A percentile compares a stretch with the other conserved stretches of the same genome.
Conservation (phyloP, 257 asterid genomes). For the Capsicum baccatum region DNA sequence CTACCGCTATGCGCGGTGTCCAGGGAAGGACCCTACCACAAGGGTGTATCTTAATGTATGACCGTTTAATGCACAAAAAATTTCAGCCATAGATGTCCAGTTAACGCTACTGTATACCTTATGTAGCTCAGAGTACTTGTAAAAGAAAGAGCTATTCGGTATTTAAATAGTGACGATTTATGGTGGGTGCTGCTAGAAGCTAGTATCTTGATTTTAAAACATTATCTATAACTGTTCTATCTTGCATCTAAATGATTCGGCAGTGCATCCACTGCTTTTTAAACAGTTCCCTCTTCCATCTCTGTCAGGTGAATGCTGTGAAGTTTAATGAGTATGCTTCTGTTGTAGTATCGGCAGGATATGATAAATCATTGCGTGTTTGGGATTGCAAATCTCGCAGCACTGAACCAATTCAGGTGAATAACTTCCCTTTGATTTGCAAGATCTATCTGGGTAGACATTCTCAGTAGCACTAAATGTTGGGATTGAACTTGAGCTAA, state of each 20-base stretch:
- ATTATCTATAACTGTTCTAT: neutral
- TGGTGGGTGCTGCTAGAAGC: neutral
- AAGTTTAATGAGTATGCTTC: conserved; percentile 81
- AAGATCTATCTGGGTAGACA: neutral
- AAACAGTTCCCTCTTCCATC: conserved; percentile 30
- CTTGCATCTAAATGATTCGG: neutral
- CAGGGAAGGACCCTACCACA: no score
- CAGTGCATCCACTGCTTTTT: neutral
- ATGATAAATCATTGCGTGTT: conserved; percentile 87
- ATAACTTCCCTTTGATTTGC: conserved; percentile 26
- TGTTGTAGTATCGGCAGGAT: conserved; percentile 91
- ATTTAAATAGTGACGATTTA: neutral
- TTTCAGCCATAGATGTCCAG: neutral
- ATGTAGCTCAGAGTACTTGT: neutral
- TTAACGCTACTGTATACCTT: neutral
- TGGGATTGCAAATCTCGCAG: conserved; percentile 99
- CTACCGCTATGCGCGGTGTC: no score
- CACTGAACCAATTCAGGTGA: conserved; percentile 92
- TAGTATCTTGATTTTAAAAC: neutral
- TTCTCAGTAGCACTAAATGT: neutral
- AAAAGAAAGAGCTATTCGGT: neutral
- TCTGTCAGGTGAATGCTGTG: conserved; percentile 82
- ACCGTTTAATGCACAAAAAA: neutral
- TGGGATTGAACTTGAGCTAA: neutral
- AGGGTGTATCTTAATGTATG: neutral